A percentile compares a stretch with the other conserved stretches of the same genome.
Evolutionary conservation across 1,284 basidiomycete species (phyloP).

Genomic region (Cystobasidium slooffiae): DNA sequence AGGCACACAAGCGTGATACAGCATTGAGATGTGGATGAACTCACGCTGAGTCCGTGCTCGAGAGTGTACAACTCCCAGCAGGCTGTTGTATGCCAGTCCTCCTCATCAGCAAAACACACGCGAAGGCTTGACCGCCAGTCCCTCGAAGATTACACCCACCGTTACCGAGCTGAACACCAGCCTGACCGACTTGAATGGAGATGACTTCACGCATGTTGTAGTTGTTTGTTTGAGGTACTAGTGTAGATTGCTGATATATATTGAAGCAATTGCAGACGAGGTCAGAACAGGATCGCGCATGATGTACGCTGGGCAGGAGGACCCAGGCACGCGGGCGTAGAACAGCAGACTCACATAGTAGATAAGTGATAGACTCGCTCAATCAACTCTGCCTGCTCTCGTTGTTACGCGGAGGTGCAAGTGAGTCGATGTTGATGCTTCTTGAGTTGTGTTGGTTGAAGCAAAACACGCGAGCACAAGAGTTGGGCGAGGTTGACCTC

Average conservation of each 20-base stretch:
- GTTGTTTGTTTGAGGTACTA: background rate
- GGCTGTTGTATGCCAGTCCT: slow-evolving; percentile 47
- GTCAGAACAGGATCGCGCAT: slow-evolving; percentile 12
- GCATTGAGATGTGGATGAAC: slow-evolving; percentile 55
- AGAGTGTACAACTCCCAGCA: slow-evolving; percentile 94
- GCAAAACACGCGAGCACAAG: background rate
- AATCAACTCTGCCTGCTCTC: slow-evolving; percentile 38
- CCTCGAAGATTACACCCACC: slow-evolving; percentile 69
- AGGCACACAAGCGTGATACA: background rate
- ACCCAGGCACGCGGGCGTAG: background rate
- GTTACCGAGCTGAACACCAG: slow-evolving; percentile 75
- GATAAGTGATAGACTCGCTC: background rate
- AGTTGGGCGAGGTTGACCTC: background rate
- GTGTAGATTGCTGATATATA: background rate
- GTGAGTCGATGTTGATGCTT: slow-evolving; percentile 23
- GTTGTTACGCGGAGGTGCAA: slow-evolving; percentile 41
- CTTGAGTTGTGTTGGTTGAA: slow-evolving; percentile 27
- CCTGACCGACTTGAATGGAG: slow-evolving; percentile 46
- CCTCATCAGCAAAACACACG: slow-evolving; percentile 9
- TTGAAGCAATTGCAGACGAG: background rate
- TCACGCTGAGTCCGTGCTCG: slow-evolving; percentile 93
- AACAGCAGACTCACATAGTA: background rate
- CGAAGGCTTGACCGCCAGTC: background rate
- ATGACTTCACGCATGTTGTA: slow-evolving; percentile 38
- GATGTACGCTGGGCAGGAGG: background rate